phyloP scores from a whole-genome alignment of 305 asterid genomes.

The Euphrasia arctica region DNA sequence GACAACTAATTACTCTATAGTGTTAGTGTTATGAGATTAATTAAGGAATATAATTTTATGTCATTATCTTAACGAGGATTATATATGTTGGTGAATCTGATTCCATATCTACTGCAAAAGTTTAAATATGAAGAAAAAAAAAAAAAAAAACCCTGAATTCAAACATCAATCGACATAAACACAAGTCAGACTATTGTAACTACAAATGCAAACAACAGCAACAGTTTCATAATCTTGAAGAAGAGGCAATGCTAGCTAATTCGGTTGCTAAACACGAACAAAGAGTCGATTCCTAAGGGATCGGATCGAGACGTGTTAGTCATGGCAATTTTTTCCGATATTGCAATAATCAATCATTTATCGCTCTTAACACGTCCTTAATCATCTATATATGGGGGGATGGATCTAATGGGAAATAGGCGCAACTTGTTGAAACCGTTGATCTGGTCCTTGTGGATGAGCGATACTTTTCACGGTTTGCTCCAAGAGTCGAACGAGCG shows the following conservation, averaged over 20 bases:
- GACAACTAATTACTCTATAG: no score
- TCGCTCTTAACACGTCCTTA: neutral
- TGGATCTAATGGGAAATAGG: constrained; percentile 39
- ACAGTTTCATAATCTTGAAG: neutral
- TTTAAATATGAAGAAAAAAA: no score
- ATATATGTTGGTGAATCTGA: no score
- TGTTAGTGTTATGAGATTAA: no score
- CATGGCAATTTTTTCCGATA: neutral
- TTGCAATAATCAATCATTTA: no score
- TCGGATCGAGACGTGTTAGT: neutral
- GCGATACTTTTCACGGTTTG: constrained; percentile 48
- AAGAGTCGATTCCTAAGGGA: neutral
- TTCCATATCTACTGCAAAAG: no score
- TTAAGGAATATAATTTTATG: no score
- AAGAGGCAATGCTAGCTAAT: neutral
- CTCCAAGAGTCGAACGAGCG: constrained; percentile 82
- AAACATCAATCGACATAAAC: no score
- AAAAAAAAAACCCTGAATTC: no score
- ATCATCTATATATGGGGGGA: neutral
- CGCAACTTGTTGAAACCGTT: constrained; percentile 49
- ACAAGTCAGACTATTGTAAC: no score
- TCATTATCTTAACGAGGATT: no score
- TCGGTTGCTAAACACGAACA: neutral
- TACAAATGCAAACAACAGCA: no score
- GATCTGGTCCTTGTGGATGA: constrained; percentile 26